Conservation (phyloP, 305 asterid species). For the Stenogyne calaminthoides region DNA sequence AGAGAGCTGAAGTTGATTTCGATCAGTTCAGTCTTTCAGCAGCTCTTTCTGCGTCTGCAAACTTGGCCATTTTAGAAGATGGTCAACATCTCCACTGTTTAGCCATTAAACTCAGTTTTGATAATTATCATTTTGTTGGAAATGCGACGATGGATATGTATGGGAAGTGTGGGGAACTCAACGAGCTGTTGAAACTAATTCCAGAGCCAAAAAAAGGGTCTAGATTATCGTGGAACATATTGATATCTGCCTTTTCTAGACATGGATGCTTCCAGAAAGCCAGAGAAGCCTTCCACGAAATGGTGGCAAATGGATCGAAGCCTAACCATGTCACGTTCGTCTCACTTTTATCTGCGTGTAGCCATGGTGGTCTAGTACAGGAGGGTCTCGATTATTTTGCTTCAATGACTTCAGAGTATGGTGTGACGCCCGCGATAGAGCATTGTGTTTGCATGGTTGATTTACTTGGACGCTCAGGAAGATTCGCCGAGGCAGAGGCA, state of each 20-base stretch:
- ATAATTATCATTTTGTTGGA: conserved; percentile 52
- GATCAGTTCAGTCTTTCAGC: conserved; percentile 85
- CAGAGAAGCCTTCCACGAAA: conserved; percentile 58
- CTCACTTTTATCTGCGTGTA: conserved; percentile 85
- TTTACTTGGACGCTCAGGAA: conserved; percentile 85
- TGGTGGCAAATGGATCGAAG: conserved; percentile 56
- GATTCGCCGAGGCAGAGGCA: conserved; percentile 69
- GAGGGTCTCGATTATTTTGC: conserved; percentile 75
- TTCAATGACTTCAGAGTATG: conserved; percentile 59
- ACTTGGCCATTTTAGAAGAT: conserved; percentile 70
- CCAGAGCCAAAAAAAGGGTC: conserved; percentile 59
- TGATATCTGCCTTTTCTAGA: conserved; percentile 73
- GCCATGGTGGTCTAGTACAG: conserved; percentile 84
- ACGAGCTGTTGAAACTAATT: conserved; percentile 58
- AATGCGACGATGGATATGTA: conserved; percentile 86
- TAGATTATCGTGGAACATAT: conserved; percentile 72
- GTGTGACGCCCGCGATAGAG: conserved; percentile 68
- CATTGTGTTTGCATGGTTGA: conserved; percentile 87
- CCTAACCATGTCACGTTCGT: conserved; percentile 86
- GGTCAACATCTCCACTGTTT: conserved; percentile 75
- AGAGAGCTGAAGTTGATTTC: conserved; percentile 62
- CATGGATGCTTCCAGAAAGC: conserved; percentile 71
- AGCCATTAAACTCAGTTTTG: conserved; percentile 70
- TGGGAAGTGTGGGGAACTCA: conserved; percentile 82
- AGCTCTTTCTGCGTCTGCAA: conserved; percentile 72